Evolutionary conservation across 805 yeast species (phyloP).

Genomic region (Kuraishia piskuri): DNA sequence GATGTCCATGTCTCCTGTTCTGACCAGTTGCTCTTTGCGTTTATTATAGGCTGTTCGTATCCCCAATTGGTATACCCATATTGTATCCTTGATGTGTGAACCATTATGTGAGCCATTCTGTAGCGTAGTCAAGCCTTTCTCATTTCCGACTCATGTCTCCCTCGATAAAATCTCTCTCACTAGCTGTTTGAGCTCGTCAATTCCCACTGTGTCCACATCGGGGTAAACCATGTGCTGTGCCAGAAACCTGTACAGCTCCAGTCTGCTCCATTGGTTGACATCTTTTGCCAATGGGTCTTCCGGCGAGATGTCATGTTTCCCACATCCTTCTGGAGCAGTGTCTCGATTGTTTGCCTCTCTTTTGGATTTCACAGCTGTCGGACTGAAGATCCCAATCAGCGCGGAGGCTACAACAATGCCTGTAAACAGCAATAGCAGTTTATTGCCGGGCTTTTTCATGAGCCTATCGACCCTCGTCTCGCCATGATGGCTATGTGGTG

Average conservation of each 20-base stretch:
- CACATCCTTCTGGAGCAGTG: background rate
- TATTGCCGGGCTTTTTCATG: background rate
- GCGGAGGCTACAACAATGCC: constrained; percentile 6
- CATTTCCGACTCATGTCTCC: background rate
- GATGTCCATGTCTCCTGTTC: no score
- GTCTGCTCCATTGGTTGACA: constrained; percentile 4
- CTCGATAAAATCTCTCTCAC: background rate
- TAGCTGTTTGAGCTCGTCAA: background rate
- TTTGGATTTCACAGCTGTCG: background rate
- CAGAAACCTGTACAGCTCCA: constrained; percentile 5
- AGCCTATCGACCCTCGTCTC: constrained; percentile 1
- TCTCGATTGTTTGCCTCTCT: constrained; percentile 1
- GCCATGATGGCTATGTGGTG: background rate
- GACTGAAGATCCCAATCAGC: constrained; percentile 5
- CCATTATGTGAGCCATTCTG: no score
- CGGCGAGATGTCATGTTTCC: background rate
- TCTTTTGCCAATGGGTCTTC: background rate
- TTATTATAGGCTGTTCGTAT: no score
- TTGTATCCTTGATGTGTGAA: no score
- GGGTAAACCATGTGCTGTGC: constrained; percentile 1
- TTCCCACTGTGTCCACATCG: background rate
- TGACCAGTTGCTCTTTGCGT: no score
- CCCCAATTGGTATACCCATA: no score
- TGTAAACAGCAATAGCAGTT: constrained; percentile 6
- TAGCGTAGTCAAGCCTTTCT: no score